Conservation (phyloP, 2,329 filamentous ascomycete species). For the Fusarium sp. region DNA sequence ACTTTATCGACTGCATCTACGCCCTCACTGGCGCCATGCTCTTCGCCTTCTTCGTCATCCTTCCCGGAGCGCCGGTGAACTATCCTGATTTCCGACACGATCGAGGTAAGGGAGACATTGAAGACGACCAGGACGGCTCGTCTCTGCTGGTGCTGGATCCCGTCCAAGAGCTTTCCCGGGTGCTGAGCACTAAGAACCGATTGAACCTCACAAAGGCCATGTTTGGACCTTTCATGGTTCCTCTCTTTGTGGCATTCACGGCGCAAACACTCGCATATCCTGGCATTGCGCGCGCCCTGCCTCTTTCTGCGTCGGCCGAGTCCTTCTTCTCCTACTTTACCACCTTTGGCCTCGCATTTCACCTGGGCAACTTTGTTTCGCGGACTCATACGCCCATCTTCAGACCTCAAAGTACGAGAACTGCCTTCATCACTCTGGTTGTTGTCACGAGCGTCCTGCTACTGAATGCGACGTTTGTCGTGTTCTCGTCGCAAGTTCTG, state of each 20-base stretch:
- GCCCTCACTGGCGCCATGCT: slow-evolving; percentile 48
- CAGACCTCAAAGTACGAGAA: slow-evolving; percentile 23
- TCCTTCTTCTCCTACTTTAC: slow-evolving; percentile 50
- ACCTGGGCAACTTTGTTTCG: slow-evolving; percentile 49
- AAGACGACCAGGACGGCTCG: slow-evolving; percentile 31
- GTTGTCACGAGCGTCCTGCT: slow-evolving; percentile 29
- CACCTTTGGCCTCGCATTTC: slow-evolving; percentile 49
- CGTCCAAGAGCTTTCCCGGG: slow-evolving; percentile 28
- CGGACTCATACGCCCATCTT: slow-evolving; percentile 44
- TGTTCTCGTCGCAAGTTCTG: slow-evolving; percentile 41
- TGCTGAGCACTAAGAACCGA: slow-evolving; percentile 37
- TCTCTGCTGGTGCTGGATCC: slow-evolving; percentile 61
- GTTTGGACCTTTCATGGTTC: slow-evolving; percentile 47
- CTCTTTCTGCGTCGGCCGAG: slow-evolving; percentile 39
- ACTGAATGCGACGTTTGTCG: slow-evolving; percentile 41
- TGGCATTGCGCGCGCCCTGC: slow-evolving; percentile 50
- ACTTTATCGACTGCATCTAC: slow-evolving; percentile 48
- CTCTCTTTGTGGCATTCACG: slow-evolving; percentile 45
- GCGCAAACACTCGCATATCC: slow-evolving; percentile 48
- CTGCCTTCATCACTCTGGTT: slow-evolving; percentile 24
- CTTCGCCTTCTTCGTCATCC: slow-evolving; percentile 48
- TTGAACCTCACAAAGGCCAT: slow-evolving; percentile 26
- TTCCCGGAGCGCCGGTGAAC: slow-evolving; percentile 48
- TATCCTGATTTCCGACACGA: slow-evolving; percentile 32
- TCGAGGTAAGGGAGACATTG: slow-evolving; percentile 28